phyloP scores from a whole-genome alignment of 306 rosid genomes.

The Elaeagnus macrophylla region DNA sequence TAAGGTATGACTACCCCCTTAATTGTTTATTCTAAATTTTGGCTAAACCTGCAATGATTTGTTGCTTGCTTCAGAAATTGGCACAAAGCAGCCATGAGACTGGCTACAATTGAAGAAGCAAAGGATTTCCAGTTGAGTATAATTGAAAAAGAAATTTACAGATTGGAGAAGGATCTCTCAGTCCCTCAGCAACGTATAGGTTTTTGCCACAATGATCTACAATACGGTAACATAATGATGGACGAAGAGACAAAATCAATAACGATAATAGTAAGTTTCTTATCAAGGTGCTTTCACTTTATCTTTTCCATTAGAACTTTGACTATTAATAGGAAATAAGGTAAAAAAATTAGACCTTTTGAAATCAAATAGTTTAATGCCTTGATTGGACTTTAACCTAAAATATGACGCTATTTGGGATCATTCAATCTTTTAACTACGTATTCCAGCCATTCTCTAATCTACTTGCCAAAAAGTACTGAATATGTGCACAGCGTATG shows the following conservation, averaged over 20 bases:
- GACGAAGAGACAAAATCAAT: conserved; percentile 58
- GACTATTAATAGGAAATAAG: too few relatives aligned
- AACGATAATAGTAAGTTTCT: conserved; percentile 72
- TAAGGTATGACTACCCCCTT: not conserved
- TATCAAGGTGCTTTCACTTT: conserved; percentile 4
- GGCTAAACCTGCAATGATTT: conserved; percentile 7
- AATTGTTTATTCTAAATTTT: conserved; percentile 5
- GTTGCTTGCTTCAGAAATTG: conserved; percentile 51
- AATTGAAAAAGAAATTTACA: conserved; percentile 50
- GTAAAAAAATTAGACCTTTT: too few relatives aligned
- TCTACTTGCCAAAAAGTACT: too few relatives aligned
- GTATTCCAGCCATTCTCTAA: too few relatives aligned
- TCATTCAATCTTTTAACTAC: too few relatives aligned
- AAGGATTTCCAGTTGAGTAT: conserved; percentile 58
- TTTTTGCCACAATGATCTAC: conserved; percentile 88
- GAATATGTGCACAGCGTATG: not conserved
- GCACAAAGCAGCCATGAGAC: conserved; percentile 48
- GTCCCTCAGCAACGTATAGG: conserved; percentile 34
- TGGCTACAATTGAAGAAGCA: conserved; percentile 55
- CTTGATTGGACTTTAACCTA: too few relatives aligned
- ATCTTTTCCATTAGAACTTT: not conserved
- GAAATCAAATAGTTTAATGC: too few relatives aligned
- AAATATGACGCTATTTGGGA: too few relatives aligned
- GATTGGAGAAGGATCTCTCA: conserved; percentile 57
- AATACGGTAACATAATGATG: conserved; percentile 81